Conservation (phyloP, 78 protist species). For the Protostelium mycophagum region DNA sequence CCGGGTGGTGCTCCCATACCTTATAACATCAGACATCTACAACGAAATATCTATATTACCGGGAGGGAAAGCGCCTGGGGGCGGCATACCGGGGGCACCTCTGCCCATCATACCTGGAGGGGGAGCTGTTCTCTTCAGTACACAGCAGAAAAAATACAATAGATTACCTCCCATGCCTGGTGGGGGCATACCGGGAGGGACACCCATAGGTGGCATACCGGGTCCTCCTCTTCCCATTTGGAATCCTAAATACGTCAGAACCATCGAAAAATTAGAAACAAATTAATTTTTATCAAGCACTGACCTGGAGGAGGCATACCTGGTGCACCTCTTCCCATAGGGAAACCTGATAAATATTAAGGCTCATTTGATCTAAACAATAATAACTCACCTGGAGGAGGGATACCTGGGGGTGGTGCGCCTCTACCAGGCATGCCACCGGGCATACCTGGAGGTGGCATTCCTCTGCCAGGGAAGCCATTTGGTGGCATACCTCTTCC, state of each 20-base stretch:
- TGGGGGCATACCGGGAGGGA: slow-evolving; percentile 26
- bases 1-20: too few relatives aligned
- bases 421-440: neutral
- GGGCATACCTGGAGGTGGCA: neutral
- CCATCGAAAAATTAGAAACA: neutral
- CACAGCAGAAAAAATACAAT: too few relatives aligned
- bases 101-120: slow-evolving; percentile 26
- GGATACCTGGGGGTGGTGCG: neutral
- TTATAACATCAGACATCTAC: too few relatives aligned
- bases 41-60: slow-evolving; percentile 20
- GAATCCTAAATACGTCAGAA: neutral
- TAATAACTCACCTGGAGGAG: neutral
- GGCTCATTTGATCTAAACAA: neutral
- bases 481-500: slow-evolving; percentile 1
- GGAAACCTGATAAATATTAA: neutral
- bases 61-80: slow-evolving; percentile 3
- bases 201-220: slow-evolving; percentile 1
- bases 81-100: neutral
- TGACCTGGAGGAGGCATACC: slow-evolving; percentile 18
- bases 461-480: slow-evolving; percentile 3
- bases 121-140: too few relatives aligned
- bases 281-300: too few relatives aligned
- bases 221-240: slow-evolving; percentile 7
- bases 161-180: slow-evolving; percentile 9
- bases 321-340: neutral